Evolutionary conservation across 2,329 filamentous ascomycete genomes (phyloP), one percentile per base, ranked within the genome.

Genomic region (Apiospora rasikravindrae): DNA sequence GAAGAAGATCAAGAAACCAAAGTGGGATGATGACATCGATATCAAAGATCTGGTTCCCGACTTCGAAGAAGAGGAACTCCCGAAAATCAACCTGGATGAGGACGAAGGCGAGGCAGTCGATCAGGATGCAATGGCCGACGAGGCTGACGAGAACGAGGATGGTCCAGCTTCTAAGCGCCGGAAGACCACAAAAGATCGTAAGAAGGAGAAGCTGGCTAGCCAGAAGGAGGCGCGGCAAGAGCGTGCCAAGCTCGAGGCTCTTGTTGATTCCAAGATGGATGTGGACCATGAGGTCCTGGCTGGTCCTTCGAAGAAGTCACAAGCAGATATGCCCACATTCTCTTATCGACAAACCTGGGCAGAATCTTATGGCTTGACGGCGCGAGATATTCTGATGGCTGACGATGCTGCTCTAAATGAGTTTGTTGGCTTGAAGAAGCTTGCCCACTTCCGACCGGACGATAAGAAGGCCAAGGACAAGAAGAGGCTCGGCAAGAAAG

Each of bases 21-120:
- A 91, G 74, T 99, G 96, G 93, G 94, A 98, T 77, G 95, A 98
- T 78, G 96, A 99, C 80, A 98, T 99, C 77, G 95, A 98, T 80
- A 98, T 99, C 84, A 94, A 93, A 73, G 96, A 98, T 81, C 88
- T 98, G 69, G 85, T 98, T 40, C 95, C 94, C 1, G 94, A 97
- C 73, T 98, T 97, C 79, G 90, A 94, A 26, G 93, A 94, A 37
- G 89, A 89, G 8, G 84, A 87, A 22, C 83, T 86, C 69, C 88
- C 89, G 26, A 83, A 84, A 1, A 83, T 93, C 73, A 84, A 84
- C 1, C 83, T 92, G 1, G 89, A 91, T 74, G 85, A 81, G 10
- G 82, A 86, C n/a, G 4, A 80, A 72, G 82, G 80, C 0, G 33
- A 64, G 57, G 22, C 57, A 37, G 57, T 16, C 33, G 57, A n/a